Evolutionary conservation across 1,284 basidiomycete species (phyloP), one percentile per base, ranked within the genome.

Genomic region (Papiliotrema terrestris): DNA sequence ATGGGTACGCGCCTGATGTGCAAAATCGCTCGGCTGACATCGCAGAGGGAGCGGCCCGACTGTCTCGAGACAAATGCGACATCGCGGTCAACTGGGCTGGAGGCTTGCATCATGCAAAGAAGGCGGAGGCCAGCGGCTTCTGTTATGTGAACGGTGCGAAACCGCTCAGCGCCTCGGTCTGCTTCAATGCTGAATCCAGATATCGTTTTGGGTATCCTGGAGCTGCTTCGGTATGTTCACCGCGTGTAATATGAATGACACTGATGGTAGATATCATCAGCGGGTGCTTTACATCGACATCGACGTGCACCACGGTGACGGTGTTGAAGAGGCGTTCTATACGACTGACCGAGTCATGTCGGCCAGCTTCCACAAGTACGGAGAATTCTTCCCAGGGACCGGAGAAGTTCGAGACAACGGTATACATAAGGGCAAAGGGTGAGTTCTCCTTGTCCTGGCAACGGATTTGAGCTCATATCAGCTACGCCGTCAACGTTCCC

Each of bases 331-430:
- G 76, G 96, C 96, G 0, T 99, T 99, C 75, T 98, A 98, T 75
- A 96, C 94, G 0, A 98, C 96, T 15, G 95, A 99, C 72, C 82
- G 96, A 45, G 96, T 99, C 49, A 98, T 99, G 96, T 98, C 95
- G 0, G 87, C 87, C 71, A 93, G 89, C 65, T 97, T 98, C 78
- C 96, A 99, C 78, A 98, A 98, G 78, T 99, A 97, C 67, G 96
- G 96, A 46, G 96, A 99, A 75, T 99, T 91, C 77, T 99, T 99
- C 79, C 96, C 96, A 19, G 96, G 96, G 13, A 99, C 96, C 1
- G 96, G 96, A 32, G 95, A 97, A 76, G 80, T 98, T 42, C 82
- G 94, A 62, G 96, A 98, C 72, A 86, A 88, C 41, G 95, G 95
- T 2, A 88, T 94, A 29, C 85, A 87, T 63, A 94, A 94, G 75